Percentiles rank a stretch among this genome's conserved stretches.
Evolutionary conservation across 768 basidiomycete species (phyloP).

Genomic region (Rhodotorula paludigena): DNA sequence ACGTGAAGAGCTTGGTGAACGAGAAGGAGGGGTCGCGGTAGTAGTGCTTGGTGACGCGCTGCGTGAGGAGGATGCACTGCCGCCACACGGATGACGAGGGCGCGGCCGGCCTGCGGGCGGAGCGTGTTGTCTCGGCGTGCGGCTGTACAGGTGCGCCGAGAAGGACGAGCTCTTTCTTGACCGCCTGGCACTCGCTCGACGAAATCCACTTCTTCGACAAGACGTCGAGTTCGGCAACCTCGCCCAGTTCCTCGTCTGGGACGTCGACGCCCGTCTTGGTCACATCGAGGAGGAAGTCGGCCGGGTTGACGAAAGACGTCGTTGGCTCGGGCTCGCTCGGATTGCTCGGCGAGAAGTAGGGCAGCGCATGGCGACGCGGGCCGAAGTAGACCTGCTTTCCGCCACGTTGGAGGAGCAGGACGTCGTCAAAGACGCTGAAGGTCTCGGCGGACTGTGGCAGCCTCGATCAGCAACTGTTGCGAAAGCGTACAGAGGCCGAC

Average conservation of each 20-base stretch:
- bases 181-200: conserved; percentile 37
- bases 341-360: conserved; percentile 55
- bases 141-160: conserved; percentile 12
- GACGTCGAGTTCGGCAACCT: conserved; percentile 18
- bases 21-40: conserved; percentile 51
- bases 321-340: neutral
- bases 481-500: neutral
- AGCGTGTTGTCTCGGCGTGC: neutral
- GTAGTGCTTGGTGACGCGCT: conserved; percentile 48
- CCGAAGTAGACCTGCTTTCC: conserved; percentile 66
- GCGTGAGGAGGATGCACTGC: conserved; percentile 36
- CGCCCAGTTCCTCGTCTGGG: conserved; percentile 25
- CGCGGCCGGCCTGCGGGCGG: conserved; percentile 33
- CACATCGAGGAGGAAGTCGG: conserved; percentile 36
- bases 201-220: conserved; percentile 20
- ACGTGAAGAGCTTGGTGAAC: conserved; percentile 47
- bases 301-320: conserved; percentile 22
- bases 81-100: conserved; percentile 39
- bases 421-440: conserved; percentile 57
- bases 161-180: conserved; percentile 43
- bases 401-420: conserved; percentile 60
- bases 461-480: no score
- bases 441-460: conserved; percentile 53
- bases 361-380: conserved; percentile 59
- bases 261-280: conserved; percentile 32